Conservation (phyloP, 495 filamentous ascomycete genomes). For the Hyaloscypha finlandica region DNA sequence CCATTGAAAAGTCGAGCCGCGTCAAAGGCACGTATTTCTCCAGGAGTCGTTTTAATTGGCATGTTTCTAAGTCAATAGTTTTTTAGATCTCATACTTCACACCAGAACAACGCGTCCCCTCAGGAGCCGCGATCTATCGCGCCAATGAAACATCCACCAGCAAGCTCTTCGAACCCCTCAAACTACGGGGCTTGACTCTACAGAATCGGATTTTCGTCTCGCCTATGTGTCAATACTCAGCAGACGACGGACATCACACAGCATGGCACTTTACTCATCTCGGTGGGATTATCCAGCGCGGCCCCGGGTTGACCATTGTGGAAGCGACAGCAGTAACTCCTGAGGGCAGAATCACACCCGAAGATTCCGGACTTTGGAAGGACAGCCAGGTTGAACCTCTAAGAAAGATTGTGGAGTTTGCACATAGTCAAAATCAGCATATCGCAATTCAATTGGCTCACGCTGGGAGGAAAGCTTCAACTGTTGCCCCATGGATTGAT, state of each 20-base stretch:
- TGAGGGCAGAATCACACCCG: conserved; percentile 72
- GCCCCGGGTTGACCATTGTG: conserved; percentile 65
- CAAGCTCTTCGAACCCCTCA: conserved; percentile 5
- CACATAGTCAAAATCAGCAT: conserved; percentile 66
- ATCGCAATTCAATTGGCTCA: conserved; percentile 75
- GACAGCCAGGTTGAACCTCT: conserved; percentile 69
- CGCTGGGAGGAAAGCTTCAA: conserved; percentile 71
- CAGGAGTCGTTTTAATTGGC: too few relatives aligned
- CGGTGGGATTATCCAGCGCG: conserved; percentile 59
- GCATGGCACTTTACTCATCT: conserved; percentile 59
- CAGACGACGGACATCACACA: conserved; percentile 62
- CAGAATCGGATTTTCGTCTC: conserved; percentile 61
- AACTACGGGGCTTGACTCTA: conserved; percentile 54
- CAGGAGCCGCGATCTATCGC: conserved; percentile 56
- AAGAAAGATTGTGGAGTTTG: conserved; percentile 63
- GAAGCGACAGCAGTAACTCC: conserved; percentile 71
- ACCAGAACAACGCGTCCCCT: conserved; percentile 60
- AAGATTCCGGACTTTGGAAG: conserved; percentile 72
- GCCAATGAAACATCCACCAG: background rate
- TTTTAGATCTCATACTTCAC: conserved; percentile 53
- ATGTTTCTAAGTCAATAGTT: too few relatives aligned
- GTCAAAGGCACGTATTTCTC: too few relatives aligned
- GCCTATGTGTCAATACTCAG: conserved; percentile 70
- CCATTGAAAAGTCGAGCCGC: too few relatives aligned
- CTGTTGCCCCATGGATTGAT: conserved; percentile 65